These are phyloP conservation scores for Takakia lepidozioides DNA, from an alignment of 225 moss, liverwort and hornwort species.

Conservation along the genomic window DNA sequence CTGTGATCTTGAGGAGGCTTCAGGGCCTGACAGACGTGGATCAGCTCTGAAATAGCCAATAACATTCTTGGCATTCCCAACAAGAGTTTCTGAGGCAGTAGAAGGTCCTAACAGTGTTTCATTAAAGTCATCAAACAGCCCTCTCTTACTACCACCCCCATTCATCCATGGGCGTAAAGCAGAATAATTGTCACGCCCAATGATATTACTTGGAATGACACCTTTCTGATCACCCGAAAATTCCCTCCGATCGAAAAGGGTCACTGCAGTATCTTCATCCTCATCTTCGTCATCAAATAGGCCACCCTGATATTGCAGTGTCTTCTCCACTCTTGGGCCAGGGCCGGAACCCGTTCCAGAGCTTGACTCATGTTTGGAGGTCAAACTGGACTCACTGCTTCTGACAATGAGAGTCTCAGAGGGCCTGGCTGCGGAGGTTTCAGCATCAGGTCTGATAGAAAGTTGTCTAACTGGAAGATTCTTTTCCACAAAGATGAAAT, in stretches of 20 bases:
- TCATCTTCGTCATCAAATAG: slow-evolving; percentile 78
- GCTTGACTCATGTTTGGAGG: slow-evolving; percentile 16
- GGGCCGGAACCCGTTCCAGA: slow-evolving; percentile 4
- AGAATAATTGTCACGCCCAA: slow-evolving; percentile 18
- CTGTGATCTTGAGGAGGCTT: no score
- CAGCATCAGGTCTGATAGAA: slow-evolving; percentile 10
- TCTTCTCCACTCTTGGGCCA: slow-evolving; percentile 8
- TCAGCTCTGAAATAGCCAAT: no score
- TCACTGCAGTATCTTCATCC: slow-evolving; percentile 24
- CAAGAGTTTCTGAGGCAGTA: no score
- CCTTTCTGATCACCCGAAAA: slow-evolving; percentile 5
- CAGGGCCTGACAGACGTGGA: no score
- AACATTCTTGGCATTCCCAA: no score
- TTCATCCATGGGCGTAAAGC: slow-evolving; percentile 19
- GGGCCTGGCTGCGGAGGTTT: no score
- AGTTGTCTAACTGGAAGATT: slow-evolving; percentile 10
- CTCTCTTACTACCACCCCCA: slow-evolving; percentile 29
- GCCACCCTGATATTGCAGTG: slow-evolving; percentile 53
- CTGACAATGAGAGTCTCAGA: no score
- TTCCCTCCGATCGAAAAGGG: slow-evolving; percentile 31
- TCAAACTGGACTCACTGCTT: slow-evolving; percentile 18
- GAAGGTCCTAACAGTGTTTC: slow-evolving; percentile 16
- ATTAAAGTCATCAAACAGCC: slow-evolving; percentile 50
- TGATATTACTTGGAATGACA: slow-evolving; percentile 1
- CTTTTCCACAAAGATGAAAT: slow-evolving; percentile 14